These are phyloP conservation scores for Parastagonospora avenae DNA, from an alignment of 2,329 filamentous ascomycete species.

Conservation along the genomic window DNA sequence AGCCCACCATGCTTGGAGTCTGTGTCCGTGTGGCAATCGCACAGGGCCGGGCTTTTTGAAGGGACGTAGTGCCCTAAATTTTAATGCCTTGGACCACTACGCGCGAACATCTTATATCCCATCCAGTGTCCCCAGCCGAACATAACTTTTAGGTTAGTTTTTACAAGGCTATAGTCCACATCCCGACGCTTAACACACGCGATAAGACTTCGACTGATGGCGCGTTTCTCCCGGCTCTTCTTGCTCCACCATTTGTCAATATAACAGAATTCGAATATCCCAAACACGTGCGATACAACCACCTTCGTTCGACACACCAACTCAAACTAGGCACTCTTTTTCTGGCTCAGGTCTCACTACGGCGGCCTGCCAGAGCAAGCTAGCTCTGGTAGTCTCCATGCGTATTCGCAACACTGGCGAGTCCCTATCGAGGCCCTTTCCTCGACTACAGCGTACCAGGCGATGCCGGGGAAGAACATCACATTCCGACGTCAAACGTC, in stretches of 20 bases:
- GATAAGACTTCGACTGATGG: constrained; percentile 46
- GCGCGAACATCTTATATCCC: constrained; percentile 48
- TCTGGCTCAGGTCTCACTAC: constrained; percentile 51
- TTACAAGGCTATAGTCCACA: constrained; percentile 47
- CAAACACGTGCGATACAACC: constrained; percentile 50
- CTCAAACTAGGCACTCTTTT: constrained; percentile 46
- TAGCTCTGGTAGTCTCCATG: constrained; percentile 58
- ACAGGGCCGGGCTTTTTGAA: constrained; percentile 47
- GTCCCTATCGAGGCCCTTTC: constrained; percentile 52
- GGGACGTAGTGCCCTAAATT: constrained; percentile 45
- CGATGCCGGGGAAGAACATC: constrained; percentile 49
- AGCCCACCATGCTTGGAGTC: constrained; percentile 47
- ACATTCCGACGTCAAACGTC: constrained; percentile 50
- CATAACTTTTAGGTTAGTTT: constrained; percentile 30
- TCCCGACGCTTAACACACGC: constrained; percentile 47
- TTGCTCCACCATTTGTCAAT: constrained; percentile 50
- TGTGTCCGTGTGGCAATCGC: constrained; percentile 51
- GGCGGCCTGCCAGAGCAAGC: constrained; percentile 55
- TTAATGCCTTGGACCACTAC: constrained; percentile 47
- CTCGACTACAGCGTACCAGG: constrained; percentile 54
- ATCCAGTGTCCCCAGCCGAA: constrained; percentile 42
- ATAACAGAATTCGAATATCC: constrained; percentile 46
- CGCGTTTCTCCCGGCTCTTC: constrained; percentile 42
- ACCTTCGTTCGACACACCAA: constrained; percentile 38
- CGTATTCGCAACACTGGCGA: constrained; percentile 58